These are phyloP conservation scores for Suillus spraguei DNA, from an alignment of 768 basidiomycete species.

Conservation along the genomic window DNA sequence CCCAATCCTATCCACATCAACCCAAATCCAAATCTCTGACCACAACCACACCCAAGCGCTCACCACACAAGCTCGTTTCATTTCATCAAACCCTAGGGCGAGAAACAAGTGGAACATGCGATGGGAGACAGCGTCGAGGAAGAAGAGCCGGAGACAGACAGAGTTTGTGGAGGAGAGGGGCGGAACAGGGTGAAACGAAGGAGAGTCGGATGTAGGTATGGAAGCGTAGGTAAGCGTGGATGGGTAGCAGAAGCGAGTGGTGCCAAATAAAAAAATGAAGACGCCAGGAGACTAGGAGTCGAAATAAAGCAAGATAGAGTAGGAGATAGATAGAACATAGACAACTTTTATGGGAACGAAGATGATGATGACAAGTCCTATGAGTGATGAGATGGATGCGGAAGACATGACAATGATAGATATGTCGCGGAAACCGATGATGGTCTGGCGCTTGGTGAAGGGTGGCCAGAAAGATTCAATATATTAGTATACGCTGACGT, in stretches of 20 bases:
- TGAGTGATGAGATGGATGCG: constrained; percentile 18
- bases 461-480: neutral
- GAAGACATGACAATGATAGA: constrained; percentile 16
- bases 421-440: constrained; percentile 15
- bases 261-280: constrained; percentile 17
- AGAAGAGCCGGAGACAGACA: constrained; percentile 5
- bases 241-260: constrained; percentile 11
- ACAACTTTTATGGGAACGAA: constrained; percentile 17
- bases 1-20: constrained; percentile 12
- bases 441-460: constrained; percentile 10
- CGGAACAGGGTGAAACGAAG: constrained; percentile 20
- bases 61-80: constrained; percentile 38
- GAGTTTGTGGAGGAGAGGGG: constrained; percentile 23
- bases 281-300: constrained; percentile 15
- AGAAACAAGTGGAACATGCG: constrained; percentile 39
- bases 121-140: constrained; percentile 34
- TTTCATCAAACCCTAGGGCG: constrained; percentile 52
- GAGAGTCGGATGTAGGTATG: constrained; percentile 8
- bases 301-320: constrained; percentile 29
- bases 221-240: neutral
- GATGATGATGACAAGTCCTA: constrained; percentile 22
- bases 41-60: constrained; percentile 40
- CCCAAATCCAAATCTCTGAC: constrained; percentile 9
- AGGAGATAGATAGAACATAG: constrained; percentile 27
- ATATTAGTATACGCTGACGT: constrained; percentile 29